phyloP scores from a whole-genome alignment of 305 asterid species.

The Ajuga reptans region DNA sequence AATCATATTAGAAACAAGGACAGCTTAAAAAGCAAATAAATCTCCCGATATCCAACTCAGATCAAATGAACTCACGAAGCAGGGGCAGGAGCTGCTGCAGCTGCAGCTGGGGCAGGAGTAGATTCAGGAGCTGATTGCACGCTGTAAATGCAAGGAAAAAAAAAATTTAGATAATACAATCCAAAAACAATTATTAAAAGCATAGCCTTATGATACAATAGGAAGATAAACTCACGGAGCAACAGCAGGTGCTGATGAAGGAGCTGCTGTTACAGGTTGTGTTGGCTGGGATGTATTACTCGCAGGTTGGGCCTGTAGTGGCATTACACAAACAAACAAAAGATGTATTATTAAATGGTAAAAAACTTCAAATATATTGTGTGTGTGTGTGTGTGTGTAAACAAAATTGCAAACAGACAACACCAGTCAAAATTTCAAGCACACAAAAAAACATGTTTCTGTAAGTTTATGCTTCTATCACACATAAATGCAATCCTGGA shows the following conservation, averaged over 20 bases:
- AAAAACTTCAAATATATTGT: no score
- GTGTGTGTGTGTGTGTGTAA: neutral
- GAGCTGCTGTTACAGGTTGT: constrained; percentile 50
- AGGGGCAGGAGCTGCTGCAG: constrained; percentile 36
- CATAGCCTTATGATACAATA: constrained; percentile 13
- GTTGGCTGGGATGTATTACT: constrained; percentile 47
- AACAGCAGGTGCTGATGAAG: constrained; percentile 38
- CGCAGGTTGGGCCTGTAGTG: constrained; percentile 43
- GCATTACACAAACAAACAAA: constrained; percentile 17
- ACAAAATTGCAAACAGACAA: neutral
- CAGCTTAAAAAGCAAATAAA: neutral
- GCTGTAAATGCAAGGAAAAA: constrained; percentile 33
- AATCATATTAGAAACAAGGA: neutral
- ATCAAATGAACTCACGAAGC: constrained; percentile 40
- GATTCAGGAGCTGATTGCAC: constrained; percentile 46
- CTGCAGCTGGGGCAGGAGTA: constrained; percentile 42
- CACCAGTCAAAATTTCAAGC: neutral
- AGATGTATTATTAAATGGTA: neutral
- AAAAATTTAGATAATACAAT: neutral
- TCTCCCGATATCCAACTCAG: neutral
- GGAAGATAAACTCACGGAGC: constrained; percentile 42
- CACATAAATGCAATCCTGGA: neutral
- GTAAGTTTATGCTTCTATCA: neutral
- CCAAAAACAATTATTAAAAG: neutral
- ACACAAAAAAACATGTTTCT: neutral